Evolutionary conservation across 1,284 basidiomycete genomes (phyloP), one percentile per base, ranked within the genome.

Genomic region (Cutaneotrichosporon sp.): DNA sequence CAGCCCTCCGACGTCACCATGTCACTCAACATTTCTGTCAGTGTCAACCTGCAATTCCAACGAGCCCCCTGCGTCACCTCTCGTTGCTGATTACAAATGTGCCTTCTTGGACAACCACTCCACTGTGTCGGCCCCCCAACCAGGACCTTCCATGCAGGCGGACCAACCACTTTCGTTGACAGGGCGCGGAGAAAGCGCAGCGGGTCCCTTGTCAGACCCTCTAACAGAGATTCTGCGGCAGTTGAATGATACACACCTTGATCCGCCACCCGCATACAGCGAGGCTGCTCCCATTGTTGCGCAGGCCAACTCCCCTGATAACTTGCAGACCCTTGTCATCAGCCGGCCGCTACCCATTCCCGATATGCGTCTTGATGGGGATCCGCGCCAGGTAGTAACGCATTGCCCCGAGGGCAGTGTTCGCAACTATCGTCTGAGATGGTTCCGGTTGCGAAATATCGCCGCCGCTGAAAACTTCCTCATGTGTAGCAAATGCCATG

Each of bases 401-500:
- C 18, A 17, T 8, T 45, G 43, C 4, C 43, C 43, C 8, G 43
- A 33, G 3, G 13, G 21, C 33, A 15, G 12, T 18, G 18, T 21
- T 13, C 43, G 43, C n/a, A 17, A 18, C 2, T 45, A 35, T 12
- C 43, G 30, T 4, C 26, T 45, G 33, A 35, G 30, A 36, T 45
- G 43, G 43, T 45, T 34, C 21, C 43, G 34, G 18, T 18, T 45
- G 30, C 30, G 43, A 7, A 30, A 30, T 30, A 10, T 30, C 8
- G 30, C 17, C 18, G 30, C 30, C 7, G 4, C 4, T 13, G 33
- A 34, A 1, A 33, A 34, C 20, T 45, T 45, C 43, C 43, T 45
- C 13, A 35, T 45, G 43, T 45, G 43, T 18, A 35, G 30, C 17
- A 45, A 45, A 33, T 45, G 43, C 18, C 43, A 45, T 33, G 15